Base-by-base conservation (phyloP, 169 alveolate genomes). In the Fabrea salina region DNA sequence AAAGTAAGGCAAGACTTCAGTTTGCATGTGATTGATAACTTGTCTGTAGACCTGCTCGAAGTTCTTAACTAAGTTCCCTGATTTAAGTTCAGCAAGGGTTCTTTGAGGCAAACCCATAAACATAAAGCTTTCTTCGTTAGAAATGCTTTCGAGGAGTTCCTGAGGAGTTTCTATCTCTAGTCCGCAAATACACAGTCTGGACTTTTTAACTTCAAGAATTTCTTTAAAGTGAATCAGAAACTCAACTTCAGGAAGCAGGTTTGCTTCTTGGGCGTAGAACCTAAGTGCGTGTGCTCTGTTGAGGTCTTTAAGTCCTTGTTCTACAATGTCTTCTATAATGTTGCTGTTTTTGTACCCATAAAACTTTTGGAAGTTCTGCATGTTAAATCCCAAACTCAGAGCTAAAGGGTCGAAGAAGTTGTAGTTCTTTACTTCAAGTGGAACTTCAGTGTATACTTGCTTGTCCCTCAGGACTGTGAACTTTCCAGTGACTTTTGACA, bases 371-470 rank as follows among this genome's bases (percentile, higher is more conserved):
- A 64, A 64, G 0, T 35, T 22, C 16, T 33, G 6, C 27, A 32
- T 32, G 16, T 64, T 16, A 16, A 19, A 25, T 7, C 16, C 25
- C 5, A 37, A 19, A 25, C 37, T 19, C n/a, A 64, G 5, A 35
- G 56, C n/a, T 13, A 64, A 35, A 32, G 75, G 75, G 54, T 64
- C 75, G 25, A 19, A 64, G 50, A 64, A 25, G 16, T 64, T 13
- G 19, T 39, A 32, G 41, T 64, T 40, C 0, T 33, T 4, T 39
- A 64, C 25, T 40, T 33, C 41, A 19, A 64, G 16, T 5, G 35
- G 19, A 19, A 33, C 6, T 6, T 64, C 54, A 39, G 50, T 32
- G n/a, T 19, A 19, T 5, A 64, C 8, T 19, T 64, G 75, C 2
- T 19, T 2, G n/a, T 70, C 79, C 32, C 79, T 22, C 5, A 25